A percentile compares a stretch with the other conserved stretches of the same genome.
Conservation (phyloP, 768 basidiomycete species). For the Macrolepiota fuliginosa region DNA sequence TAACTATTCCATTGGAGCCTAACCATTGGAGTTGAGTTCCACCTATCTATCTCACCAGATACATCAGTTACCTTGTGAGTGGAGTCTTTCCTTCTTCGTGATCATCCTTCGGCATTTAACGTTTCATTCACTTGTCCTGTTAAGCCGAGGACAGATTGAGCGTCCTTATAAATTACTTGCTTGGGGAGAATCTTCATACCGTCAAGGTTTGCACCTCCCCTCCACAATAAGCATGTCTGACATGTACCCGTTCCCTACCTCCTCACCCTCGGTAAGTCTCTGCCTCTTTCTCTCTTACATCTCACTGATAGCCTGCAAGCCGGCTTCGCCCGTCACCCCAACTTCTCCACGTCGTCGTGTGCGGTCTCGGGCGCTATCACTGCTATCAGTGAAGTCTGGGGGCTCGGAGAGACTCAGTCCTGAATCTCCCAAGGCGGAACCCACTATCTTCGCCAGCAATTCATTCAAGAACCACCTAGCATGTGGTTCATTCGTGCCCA, state of each 20-base stretch:
- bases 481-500: slow-evolving; percentile 27
- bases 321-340: background rate
- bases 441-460: slow-evolving; percentile 20
- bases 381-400: slow-evolving; percentile 26
- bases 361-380: slow-evolving; percentile 24
- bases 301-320: background rate
- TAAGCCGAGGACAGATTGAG: background rate
- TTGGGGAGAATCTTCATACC: background rate
- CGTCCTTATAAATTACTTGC: background rate
- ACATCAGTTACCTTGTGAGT: background rate
- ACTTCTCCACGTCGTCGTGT: background rate
- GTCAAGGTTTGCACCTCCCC: background rate
- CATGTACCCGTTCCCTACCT: background rate
- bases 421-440: slow-evolving; percentile 23
- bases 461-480: slow-evolving; percentile 21
- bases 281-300: background rate
- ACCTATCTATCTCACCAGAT: background rate
- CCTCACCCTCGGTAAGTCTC: background rate
- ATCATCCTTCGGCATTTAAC: background rate
- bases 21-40: background rate
- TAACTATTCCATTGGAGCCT: background rate
- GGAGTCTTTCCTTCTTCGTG: background rate
- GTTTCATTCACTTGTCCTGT: background rate
- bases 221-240: slow-evolving; percentile 1
- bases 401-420: slow-evolving; percentile 18